Conservation (phyloP, 257 asterid genomes). For the Cynanchum wilfordii region DNA sequence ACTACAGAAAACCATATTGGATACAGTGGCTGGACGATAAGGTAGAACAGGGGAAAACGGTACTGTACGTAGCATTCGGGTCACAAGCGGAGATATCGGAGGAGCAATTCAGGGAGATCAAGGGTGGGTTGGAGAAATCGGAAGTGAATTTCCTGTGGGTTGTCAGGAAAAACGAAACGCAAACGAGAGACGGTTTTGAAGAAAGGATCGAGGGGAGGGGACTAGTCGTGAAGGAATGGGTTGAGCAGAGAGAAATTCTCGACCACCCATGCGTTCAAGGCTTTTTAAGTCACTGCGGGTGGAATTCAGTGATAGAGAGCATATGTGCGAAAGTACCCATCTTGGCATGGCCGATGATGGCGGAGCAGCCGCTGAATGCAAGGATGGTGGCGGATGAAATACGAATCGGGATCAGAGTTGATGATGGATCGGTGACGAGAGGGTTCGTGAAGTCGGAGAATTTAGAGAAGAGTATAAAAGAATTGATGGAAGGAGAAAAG, state of each 20-base stretch:
- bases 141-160: constrained; percentile 59
- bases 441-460: constrained; percentile 54
- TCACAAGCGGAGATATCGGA: constrained; percentile 56
- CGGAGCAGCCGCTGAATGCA: constrained; percentile 63
- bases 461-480: constrained; percentile 33
- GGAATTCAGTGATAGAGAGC: constrained; percentile 67
- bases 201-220: constrained; percentile 42
- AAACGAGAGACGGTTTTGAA: constrained; percentile 21
- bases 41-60: constrained; percentile 24
- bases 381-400: constrained; percentile 55
- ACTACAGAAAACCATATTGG: constrained; percentile 24
- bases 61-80: constrained; percentile 67
- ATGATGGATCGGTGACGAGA: constrained; percentile 38
- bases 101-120: constrained; percentile 47
- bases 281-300: constrained; percentile 69
- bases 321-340: constrained; percentile 67
- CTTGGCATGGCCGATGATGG: constrained; percentile 84
- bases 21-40: constrained; percentile 59
- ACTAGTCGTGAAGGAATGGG: constrained; percentile 59
- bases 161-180: constrained; percentile 22
- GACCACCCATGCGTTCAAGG: constrained; percentile 47
- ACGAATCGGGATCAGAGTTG: constrained; percentile 30
- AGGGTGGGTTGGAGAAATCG: constrained; percentile 39
- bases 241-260: constrained; percentile 52
- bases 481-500: constrained; percentile 53